A percentile compares a stretch with the other conserved stretches of the same genome.
These are phyloP conservation scores for Lasiodiplodia sp. DNA, from an alignment of 2,329 filamentous ascomycete genomes.

Conservation along the genomic window DNA sequence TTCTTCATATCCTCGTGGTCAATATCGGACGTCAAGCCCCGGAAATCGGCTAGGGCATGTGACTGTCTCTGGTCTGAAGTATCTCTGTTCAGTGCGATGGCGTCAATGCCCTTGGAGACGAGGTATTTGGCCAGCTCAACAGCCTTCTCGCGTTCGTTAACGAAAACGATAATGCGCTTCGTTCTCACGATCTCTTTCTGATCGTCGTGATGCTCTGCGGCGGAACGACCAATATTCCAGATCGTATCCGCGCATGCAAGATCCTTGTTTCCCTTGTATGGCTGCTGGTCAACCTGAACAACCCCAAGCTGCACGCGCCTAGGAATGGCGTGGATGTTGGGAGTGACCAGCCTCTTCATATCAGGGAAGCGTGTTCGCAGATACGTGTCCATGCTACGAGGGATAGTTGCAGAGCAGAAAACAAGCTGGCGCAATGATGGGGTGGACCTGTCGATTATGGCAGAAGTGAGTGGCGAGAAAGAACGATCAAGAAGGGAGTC, in stretches of 20 bases:
- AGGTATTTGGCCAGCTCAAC: slow-evolving; percentile 82
- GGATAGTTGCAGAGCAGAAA: slow-evolving; percentile 95
- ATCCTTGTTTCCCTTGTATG: slow-evolving; percentile 90
- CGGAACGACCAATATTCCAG: slow-evolving; percentile 87
- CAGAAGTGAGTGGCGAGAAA: slow-evolving; percentile 82
- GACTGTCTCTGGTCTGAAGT: slow-evolving; percentile 78
- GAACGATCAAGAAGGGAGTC: slow-evolving; percentile 95
- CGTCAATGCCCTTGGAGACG: slow-evolving; percentile 84
- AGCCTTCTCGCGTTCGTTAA: slow-evolving; percentile 93
- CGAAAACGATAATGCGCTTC: slow-evolving; percentile 91
- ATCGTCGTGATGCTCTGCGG: slow-evolving; percentile 48
- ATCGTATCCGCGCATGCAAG: slow-evolving; percentile 95
- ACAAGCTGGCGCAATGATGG: slow-evolving; percentile 87
- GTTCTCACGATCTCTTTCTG: slow-evolving; percentile 64
- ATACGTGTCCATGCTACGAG: slow-evolving; percentile 83
- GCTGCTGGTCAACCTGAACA: slow-evolving; percentile 89
- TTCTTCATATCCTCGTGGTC: slow-evolving; percentile 18
- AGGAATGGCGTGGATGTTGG: slow-evolving; percentile 94
- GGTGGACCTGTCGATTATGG: slow-evolving; percentile 80
- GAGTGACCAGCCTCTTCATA: slow-evolving; percentile 86
- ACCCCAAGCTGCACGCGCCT: slow-evolving; percentile 93
- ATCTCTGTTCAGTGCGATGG: slow-evolving; percentile 84
- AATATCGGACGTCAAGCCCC: slow-evolving; percentile 44
- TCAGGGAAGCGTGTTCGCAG: slow-evolving; percentile 83
- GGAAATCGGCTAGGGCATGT: slow-evolving; percentile 81